Percentiles rank a stretch among this genome's conserved stretches.
Evolutionary conservation across 208 protist genomes (phyloP).

Genomic region (Novymonas esmeraldas): DNA sequence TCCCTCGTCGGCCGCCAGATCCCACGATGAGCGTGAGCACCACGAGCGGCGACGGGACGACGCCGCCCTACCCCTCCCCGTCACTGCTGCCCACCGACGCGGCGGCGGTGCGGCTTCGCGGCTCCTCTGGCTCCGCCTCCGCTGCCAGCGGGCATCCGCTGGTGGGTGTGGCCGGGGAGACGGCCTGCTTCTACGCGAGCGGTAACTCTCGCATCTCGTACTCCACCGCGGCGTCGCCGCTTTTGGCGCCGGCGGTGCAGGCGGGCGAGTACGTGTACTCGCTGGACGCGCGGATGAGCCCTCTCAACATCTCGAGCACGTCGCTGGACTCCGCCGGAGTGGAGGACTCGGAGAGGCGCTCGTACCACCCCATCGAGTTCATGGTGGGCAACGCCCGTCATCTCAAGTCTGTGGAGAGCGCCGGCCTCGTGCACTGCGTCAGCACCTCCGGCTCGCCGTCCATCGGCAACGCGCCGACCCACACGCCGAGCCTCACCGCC

Average conservation of each 20-base stretch:
- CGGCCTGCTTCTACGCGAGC: constrained; percentile 8
- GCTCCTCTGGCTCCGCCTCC: constrained; percentile 2
- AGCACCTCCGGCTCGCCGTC: constrained; percentile 5
- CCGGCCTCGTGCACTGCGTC: background rate
- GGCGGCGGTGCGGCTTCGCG: background rate
- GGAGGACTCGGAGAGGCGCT: constrained; percentile 21
- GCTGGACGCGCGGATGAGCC: constrained; percentile 3
- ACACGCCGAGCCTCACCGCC: background rate
- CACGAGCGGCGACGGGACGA: constrained; percentile 8
- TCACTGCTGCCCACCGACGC: background rate
- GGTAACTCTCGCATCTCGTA: constrained; percentile 16
- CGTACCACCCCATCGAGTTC: constrained; percentile 20
- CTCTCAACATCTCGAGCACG: constrained; percentile 2
- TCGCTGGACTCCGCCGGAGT: constrained; percentile 15
- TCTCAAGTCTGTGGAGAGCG: constrained; percentile 7
- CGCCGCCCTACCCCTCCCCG: constrained; percentile 8
- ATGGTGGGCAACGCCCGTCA: background rate
- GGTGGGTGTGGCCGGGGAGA: background rate
- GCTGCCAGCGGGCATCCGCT: background rate
- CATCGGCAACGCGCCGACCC: background rate
- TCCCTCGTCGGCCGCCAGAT: no score
- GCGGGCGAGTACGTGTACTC: constrained; percentile 12
- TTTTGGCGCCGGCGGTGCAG: background rate
- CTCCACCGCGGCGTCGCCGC: background rate
- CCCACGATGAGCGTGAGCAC: constrained; percentile 19